Conservation (phyloP, 768 basidiomycete genomes). For the Cyclocybe cylindracea region DNA sequence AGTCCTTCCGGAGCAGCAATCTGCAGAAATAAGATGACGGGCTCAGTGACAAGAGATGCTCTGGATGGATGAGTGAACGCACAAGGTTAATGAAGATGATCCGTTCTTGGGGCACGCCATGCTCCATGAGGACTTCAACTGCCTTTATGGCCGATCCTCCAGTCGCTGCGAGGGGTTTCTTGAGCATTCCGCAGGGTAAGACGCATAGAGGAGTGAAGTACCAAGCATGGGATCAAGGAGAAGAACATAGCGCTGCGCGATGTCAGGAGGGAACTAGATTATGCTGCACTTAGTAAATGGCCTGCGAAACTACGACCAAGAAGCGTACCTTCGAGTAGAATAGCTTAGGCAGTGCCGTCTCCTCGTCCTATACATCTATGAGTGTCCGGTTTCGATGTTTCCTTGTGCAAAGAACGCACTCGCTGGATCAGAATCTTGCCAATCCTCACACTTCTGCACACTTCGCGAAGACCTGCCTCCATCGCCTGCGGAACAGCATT, state of each 20-base stretch:
- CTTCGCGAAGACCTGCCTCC: slow-evolving; percentile 96
- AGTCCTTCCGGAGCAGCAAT: slow-evolving; percentile 92
- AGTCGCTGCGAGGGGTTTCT: slow-evolving; percentile 54
- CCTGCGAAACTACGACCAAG: neutral
- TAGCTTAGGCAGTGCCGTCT: slow-evolving; percentile 89
- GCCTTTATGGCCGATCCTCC: slow-evolving; percentile 99
- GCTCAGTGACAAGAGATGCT: neutral
- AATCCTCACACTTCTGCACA: slow-evolving; percentile 91
- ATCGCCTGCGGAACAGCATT: slow-evolving; percentile 63
- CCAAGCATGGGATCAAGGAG: slow-evolving; percentile 98
- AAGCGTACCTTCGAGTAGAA: slow-evolving; percentile 79
- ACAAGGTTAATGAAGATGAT: slow-evolving; percentile 96
- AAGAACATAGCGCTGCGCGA: slow-evolving; percentile 87
- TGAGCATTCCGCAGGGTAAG: neutral
- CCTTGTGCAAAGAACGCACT: slow-evolving; percentile 42
- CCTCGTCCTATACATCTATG: slow-evolving; percentile 71
- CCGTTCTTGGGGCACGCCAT: slow-evolving; percentile 91
- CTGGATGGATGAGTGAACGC: slow-evolving; percentile 17
- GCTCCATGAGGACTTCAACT: slow-evolving; percentile 88
- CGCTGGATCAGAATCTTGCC: slow-evolving; percentile 98
- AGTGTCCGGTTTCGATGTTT: no score
- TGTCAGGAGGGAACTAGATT: slow-evolving; percentile 86
- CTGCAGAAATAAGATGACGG: slow-evolving; percentile 38
- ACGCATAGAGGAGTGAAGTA: slow-evolving; percentile 31
- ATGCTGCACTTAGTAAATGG: neutral